A percentile compares a stretch with the other conserved stretches of the same genome.
phyloP scores from a whole-genome alignment of 2,329 filamentous ascomycete genomes.

The Epichloe festucae region DNA sequence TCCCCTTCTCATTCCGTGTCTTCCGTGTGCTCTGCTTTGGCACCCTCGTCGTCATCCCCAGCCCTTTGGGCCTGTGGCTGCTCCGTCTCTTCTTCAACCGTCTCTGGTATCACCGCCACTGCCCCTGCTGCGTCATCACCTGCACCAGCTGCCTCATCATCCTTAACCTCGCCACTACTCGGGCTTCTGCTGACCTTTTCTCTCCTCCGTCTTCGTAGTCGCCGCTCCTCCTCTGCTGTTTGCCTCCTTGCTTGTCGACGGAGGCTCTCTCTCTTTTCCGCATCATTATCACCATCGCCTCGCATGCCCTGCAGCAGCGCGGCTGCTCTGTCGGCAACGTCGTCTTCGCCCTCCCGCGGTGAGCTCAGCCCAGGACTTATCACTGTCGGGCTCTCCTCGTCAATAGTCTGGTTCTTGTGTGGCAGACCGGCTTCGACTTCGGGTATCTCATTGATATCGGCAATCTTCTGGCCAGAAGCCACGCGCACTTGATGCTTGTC shows the following conservation, averaged over 20 bases:
- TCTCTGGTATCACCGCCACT: constrained; percentile 4
- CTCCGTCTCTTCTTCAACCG: constrained; percentile 6
- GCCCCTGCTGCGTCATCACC: constrained; percentile 2
- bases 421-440: constrained; percentile 34
- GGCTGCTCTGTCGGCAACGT: constrained; percentile 76
- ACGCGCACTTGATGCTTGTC: constrained; percentile 82
- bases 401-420: constrained; percentile 23
- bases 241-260: constrained; percentile 51
- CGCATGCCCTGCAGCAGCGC: constrained; percentile 74
- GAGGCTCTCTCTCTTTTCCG: constrained; percentile 45
- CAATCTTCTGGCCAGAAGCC: constrained; percentile 80
- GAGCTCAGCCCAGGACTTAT: constrained; percentile 38
- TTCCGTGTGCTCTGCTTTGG: constrained; percentile 6
- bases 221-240: constrained; percentile 67
- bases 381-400: constrained; percentile 33
- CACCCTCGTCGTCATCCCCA: constrained; percentile 1
- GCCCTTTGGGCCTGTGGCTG: neutral
- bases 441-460: constrained; percentile 49
- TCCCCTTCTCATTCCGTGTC: constrained; percentile 3
- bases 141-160: constrained; percentile 10
- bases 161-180: constrained; percentile 13
- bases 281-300: constrained; percentile 42
- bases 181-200: constrained; percentile 38
- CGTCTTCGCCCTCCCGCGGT: constrained; percentile 42
- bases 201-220: constrained; percentile 51